Base-by-base conservation (phyloP, 1,139 yeast species). In the Debaryomycetaceae sp. region DNA sequence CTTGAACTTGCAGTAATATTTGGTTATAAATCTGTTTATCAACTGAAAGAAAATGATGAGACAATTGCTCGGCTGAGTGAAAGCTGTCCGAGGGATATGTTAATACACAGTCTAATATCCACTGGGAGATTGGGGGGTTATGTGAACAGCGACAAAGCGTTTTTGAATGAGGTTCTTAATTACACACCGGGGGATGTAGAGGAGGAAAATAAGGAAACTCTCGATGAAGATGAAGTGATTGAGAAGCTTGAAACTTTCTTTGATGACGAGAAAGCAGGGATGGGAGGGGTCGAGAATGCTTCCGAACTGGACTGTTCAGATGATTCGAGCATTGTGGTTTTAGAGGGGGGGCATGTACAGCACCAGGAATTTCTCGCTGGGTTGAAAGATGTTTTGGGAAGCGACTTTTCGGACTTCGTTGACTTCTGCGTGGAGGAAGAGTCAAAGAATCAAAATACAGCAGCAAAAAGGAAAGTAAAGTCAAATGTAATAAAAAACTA, bases 381-480 rank as follows among this genome's bases (percentile, higher is more conserved):
- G 27, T 36, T 42, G 23, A 22, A 42, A 34, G 33, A 17, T 6
- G 39, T 24, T 24, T 38, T 44, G 3, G 51, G 47, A 9, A 56
- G 49, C 5, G 47, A 47, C 7, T 49, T 50, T 24, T 58, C 54
- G 14, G 61, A 55, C 4, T 37, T 41, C 23, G 33, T 39, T 8
- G 44, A 46, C 11, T 36, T 20, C 6, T 40, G 42, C 30, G 42
- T 39, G 8, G 42, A 42, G 5, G 37, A 40, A 11, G 39, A 34
- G 27, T 59, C 60, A 1, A 51, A 49, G 8, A 17, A 36, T 36
- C 27, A 37, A n/a, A 30, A 30, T 6, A 34, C 33, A 33, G 13
- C 24, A 22, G 53, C 42, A 46, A 56, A 23, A 46, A 48, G 36
- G 54, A 50, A 11, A 52, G 49, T 36, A 41, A 50, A 6, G 47